These are phyloP conservation scores for Populus hybrid DNA, from an alignment of 441 rosid species.

Conservation along the genomic window DNA sequence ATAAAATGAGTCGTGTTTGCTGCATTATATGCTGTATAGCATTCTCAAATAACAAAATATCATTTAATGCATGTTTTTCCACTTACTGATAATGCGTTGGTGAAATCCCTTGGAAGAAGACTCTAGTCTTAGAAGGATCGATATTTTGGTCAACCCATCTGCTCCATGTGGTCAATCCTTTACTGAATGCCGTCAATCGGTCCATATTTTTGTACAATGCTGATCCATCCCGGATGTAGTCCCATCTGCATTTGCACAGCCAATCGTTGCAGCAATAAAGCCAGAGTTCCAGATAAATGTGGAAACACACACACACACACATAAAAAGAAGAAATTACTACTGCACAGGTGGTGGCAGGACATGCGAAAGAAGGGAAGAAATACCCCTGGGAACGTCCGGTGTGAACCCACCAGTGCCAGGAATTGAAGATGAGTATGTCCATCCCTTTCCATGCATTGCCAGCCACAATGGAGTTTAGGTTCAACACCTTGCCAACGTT, in stretches of 20 bases:
- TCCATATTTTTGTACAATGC: constrained; percentile 55
- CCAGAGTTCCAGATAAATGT: not conserved
- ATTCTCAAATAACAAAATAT: not conserved
- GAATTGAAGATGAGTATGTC: constrained; percentile 84
- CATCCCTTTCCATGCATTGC: constrained; percentile 64
- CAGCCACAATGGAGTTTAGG: constrained; percentile 67
- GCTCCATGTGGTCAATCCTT: constrained; percentile 77
- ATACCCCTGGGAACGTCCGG: constrained; percentile 81
- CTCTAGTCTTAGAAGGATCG: constrained; percentile 62
- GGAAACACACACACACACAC: not conserved
- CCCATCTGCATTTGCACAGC: constrained; percentile 57
- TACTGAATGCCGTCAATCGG: constrained; percentile 63
- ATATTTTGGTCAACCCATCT: constrained; percentile 71
- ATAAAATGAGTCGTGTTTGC: not conserved
- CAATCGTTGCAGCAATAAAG: not conserved
- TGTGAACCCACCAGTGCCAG: constrained; percentile 98
- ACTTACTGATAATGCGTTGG: constrained; percentile 88
- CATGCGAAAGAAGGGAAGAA: not conserved
- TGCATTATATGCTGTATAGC: not conserved
- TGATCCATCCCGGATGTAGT: constrained; percentile 53
- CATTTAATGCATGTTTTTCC: not conserved
- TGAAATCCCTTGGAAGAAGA: constrained; percentile 89
- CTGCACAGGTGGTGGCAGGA: not conserved
- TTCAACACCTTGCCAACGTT: constrained; percentile 61
- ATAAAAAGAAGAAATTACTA: too few species aligned